Conservation (phyloP, 306 rosid species). For the Sindora glabra region DNA sequence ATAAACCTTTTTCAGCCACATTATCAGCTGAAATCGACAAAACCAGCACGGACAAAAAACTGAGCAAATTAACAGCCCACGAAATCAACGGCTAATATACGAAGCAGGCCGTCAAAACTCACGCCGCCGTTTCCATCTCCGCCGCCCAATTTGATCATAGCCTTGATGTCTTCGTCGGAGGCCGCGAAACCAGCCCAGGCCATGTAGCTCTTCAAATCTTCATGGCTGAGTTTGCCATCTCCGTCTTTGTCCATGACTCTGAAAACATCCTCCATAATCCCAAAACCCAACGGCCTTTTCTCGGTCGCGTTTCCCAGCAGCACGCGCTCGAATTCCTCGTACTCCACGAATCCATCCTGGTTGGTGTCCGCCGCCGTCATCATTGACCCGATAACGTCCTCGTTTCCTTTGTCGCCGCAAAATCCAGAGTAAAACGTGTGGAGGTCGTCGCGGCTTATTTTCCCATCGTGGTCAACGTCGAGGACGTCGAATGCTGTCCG, state of each 20-base stretch:
- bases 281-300: conserved; percentile 14
- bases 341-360: conserved; percentile 72
- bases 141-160: conserved; percentile 65
- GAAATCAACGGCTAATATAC: conserved; percentile 52
- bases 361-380: conserved; percentile 74
- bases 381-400: conserved; percentile 54
- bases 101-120: conserved; percentile 55
- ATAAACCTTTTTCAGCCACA: no score
- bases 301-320: conserved; percentile 22
- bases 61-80: not conserved
- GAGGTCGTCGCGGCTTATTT: conserved; percentile 77
- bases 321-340: conserved; percentile 82
- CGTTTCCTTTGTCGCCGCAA: conserved; percentile 26
- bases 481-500: conserved; percentile 70
- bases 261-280: conserved; percentile 77
- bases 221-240: conserved; percentile 71
- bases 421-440: conserved; percentile 42
- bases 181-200: conserved; percentile 47
- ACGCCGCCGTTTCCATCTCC: conserved; percentile 57
- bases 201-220: conserved; percentile 66
- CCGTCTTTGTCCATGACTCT: conserved; percentile 84
- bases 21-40: no score
- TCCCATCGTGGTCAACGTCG: conserved; percentile 75
- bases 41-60: no score
- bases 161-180: conserved; percentile 54